phyloP scores from a whole-genome alignment of 768 basidiomycete species.

The Leucocoprinus sp. region DNA sequence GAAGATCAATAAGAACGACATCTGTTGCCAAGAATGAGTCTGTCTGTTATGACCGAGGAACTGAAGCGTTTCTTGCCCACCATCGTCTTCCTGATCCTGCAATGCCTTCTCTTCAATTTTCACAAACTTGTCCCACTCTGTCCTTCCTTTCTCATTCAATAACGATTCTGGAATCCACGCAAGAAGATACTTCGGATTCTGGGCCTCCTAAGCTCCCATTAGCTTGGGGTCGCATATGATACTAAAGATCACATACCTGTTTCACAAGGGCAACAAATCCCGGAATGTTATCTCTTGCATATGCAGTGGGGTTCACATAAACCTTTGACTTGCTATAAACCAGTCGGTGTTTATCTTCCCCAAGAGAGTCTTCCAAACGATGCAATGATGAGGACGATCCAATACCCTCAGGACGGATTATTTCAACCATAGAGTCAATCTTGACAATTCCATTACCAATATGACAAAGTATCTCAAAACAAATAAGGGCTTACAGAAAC shows the following conservation, averaged over 20 bases:
- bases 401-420: constrained; percentile 36
- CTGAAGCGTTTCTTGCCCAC: constrained; percentile 28
- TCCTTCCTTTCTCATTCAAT: constrained; percentile 70
- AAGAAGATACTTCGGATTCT: constrained; percentile 70
- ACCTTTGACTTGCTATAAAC: constrained; percentile 92
- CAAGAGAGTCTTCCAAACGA: constrained; percentile 13
- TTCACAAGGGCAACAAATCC: constrained; percentile 92
- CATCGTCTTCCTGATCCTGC: constrained; percentile 63
- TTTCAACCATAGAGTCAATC: constrained; percentile 72
- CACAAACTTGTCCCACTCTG: constrained; percentile 87
- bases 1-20: constrained; percentile 78
- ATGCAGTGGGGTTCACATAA: constrained; percentile 90
- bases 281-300: constrained; percentile 86
- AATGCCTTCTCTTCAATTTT: constrained; percentile 66
- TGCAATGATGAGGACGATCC: constrained; percentile 15
- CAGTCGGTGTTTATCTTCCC: constrained; percentile 64
- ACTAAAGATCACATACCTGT: constrained; percentile 44
- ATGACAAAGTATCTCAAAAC: background rate
- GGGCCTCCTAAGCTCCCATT: constrained; percentile 46
- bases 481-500: constrained; percentile 19
- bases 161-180: constrained; percentile 92
- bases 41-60: constrained; percentile 2
- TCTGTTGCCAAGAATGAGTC: constrained; percentile 34
- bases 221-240: background rate
- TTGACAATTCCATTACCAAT: constrained; percentile 13